Percentiles rank a stretch among this genome's conserved stretches.
phyloP scores from a whole-genome alignment of 2,329 filamentous ascomycete species.

The Madurella fahalii region DNA sequence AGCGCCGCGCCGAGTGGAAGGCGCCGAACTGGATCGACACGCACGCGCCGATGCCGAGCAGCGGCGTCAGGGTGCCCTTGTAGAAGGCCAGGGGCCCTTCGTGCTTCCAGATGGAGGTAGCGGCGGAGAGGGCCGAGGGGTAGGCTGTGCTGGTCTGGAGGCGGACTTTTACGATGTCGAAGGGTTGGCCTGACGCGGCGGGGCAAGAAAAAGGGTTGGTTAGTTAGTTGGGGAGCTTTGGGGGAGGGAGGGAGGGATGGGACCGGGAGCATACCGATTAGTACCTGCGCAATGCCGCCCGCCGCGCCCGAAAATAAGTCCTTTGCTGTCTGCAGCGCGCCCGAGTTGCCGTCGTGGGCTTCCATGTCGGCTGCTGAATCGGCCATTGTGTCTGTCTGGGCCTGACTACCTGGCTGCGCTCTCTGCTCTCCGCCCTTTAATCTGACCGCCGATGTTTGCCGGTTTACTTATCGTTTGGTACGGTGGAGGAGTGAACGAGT shows the following conservation, averaged over 20 bases:
- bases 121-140: conserved; percentile 73
- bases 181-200: conserved; percentile 67
- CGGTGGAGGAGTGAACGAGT: no score
- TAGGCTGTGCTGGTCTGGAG: conserved; percentile 86
- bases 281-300: conserved; percentile 88
- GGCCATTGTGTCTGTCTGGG: conserved; percentile 33
- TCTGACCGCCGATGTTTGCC: no score
- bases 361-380: conserved; percentile 37
- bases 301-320: conserved; percentile 88
- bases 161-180: conserved; percentile 96
- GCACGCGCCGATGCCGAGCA: conserved; percentile 94
- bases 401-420: no score
- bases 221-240: conserved; percentile 1
- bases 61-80: conserved; percentile 92
- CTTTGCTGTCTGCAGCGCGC: conserved; percentile 65
- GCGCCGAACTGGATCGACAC: conserved; percentile 98
- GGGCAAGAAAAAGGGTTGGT: no score
- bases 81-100: conserved; percentile 93
- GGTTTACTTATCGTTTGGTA: no score
- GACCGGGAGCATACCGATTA: conserved; percentile 65
- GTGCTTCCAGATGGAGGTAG: conserved; percentile 76
- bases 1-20: conserved; percentile 87
- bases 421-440: no score
- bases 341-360: conserved; percentile 26
- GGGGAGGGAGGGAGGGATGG: neutral